phyloP scores from a whole-genome alignment of 257 asterid genomes.

The Jasminum sambac region DNA sequence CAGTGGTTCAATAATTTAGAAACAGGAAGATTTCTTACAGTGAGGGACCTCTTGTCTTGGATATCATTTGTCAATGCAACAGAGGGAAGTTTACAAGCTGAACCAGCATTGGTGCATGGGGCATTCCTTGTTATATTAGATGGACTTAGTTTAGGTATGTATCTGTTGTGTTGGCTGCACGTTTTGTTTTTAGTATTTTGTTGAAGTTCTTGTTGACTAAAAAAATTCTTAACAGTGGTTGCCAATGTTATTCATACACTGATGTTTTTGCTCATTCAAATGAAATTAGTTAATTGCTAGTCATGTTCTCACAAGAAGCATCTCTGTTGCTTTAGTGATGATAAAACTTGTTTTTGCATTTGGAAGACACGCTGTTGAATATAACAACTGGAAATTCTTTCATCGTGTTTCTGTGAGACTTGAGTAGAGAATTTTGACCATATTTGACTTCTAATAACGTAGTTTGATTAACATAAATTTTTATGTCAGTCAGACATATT shows the following conservation, averaged over 20 bases:
- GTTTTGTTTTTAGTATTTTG: conserved; percentile 3
- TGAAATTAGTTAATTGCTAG: neutral
- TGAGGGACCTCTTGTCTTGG: conserved; percentile 96
- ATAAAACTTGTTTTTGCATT: neutral
- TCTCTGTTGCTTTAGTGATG: neutral
- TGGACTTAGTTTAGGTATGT: conserved; percentile 76
- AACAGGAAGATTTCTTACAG: conserved; percentile 82
- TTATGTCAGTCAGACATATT: neutral
- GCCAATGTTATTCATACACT: neutral
- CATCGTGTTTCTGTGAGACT: neutral
- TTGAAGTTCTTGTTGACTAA: neutral
- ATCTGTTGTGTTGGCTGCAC: conserved; percentile 11
- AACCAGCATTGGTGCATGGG: conserved; percentile 77
- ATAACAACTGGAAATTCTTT: neutral
- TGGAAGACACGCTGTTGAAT: neutral
- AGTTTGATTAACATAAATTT: neutral
- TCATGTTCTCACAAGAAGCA: neutral
- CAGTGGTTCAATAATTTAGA: conserved; percentile 90
- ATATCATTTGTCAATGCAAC: conserved; percentile 68
- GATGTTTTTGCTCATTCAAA: neutral
- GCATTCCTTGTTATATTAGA: conserved; percentile 83
- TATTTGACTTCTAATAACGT: neutral
- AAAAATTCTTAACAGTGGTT: neutral
- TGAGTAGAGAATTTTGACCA: neutral
- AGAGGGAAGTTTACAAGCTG: conserved; percentile 55